A percentile compares a stretch with the other conserved stretches of the same genome.
These are phyloP conservation scores for Dictyostelium firmibasis DNA, from an alignment of 78 protist species.

Conservation along the genomic window DNA sequence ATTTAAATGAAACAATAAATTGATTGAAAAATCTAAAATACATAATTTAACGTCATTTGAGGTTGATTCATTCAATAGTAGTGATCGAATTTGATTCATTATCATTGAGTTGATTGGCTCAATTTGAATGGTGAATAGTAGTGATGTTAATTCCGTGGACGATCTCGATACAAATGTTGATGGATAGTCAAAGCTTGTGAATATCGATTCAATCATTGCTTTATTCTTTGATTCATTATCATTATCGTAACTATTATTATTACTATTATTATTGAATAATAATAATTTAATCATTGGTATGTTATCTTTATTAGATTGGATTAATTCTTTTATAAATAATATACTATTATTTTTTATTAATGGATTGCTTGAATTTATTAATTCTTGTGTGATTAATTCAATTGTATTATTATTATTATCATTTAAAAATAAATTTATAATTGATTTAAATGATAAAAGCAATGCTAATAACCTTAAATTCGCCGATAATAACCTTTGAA, in stretches of 20 bases:
- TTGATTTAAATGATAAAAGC: background rate
- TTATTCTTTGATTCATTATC: no score
- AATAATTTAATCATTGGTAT: background rate
- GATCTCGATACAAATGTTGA: slow-evolving; percentile 9
- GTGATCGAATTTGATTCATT: background rate
- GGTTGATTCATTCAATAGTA: background rate
- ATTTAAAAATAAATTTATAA: background rate
- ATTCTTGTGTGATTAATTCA: background rate
- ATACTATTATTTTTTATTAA: background rate
- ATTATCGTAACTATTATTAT: no score
- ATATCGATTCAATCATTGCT: background rate
- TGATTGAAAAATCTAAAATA: slow-evolving; percentile 20
- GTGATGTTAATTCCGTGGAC: background rate
- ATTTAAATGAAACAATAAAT: background rate
- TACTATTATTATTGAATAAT: background rate
- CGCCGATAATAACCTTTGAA: background rate
- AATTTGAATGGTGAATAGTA: background rate
- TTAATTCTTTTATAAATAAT: background rate
- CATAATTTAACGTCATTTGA: background rate
- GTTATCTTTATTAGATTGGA: background rate
- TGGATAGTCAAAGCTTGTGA: slow-evolving; percentile 2
- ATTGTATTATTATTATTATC: background rate
- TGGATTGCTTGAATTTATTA: background rate
- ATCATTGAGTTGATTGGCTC: background rate
- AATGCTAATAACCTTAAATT: background rate